These are phyloP conservation scores for Claviceps digitariae DNA, from an alignment of 2,329 filamentous ascomycete species.

Conservation along the genomic window DNA sequence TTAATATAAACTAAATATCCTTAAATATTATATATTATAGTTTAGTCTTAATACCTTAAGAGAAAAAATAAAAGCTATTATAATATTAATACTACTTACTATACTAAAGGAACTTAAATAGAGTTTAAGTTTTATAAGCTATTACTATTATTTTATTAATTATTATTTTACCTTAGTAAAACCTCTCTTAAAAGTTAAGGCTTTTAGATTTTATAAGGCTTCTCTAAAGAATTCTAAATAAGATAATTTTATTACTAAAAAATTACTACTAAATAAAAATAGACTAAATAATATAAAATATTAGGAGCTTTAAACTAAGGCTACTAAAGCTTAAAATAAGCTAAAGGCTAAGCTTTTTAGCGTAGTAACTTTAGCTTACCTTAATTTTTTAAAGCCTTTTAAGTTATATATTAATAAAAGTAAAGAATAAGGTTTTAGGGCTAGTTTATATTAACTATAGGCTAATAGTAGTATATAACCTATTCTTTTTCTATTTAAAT, in stretches of 20 bases:
- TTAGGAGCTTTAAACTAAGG: no score
- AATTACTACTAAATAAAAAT: neutral
- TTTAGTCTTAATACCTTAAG: neutral
- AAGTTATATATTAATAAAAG: neutral
- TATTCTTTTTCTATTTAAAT: neutral
- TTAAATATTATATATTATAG: neutral
- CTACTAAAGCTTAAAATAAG: no score
- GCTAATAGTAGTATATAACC: neutral
- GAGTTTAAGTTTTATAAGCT: neutral
- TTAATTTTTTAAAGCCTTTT: neutral
- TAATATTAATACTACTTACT: neutral
- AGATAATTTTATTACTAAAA: neutral
- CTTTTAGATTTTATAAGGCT: neutral
- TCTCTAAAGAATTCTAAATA: neutral
- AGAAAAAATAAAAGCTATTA: neutral
- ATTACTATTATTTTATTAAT: neutral
- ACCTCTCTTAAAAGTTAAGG: neutral
- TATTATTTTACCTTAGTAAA: neutral
- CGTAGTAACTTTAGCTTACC: neutral
- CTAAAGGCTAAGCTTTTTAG: no score
- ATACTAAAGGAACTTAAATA: neutral
- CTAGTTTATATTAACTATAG: neutral
- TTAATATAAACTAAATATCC: neutral
- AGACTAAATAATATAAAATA: neutral
- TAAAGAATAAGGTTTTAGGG: neutral